These are phyloP conservation scores for Termitomyces heimii DNA, from an alignment of 768 basidiomycete species.

Conservation along the genomic window DNA sequence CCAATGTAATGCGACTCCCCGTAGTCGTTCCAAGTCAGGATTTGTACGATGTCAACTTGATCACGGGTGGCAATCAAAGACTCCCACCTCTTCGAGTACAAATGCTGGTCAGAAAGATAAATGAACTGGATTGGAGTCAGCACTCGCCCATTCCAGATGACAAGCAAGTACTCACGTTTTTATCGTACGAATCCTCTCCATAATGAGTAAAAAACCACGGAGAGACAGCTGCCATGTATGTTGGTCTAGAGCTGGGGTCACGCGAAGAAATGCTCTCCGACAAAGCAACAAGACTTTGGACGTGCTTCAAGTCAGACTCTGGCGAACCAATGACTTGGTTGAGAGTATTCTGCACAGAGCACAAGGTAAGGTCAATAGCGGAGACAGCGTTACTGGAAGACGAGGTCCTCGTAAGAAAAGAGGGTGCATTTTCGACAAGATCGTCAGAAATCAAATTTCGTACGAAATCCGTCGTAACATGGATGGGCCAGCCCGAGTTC, in stretches of 20 bases:
- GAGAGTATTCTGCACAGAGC: conserved; percentile 8
- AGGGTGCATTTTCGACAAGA: conserved; percentile 1
- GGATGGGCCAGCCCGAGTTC: conserved; percentile 76
- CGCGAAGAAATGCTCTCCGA: conserved; percentile 17
- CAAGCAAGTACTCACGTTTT: conserved; percentile 45
- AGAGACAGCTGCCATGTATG: conserved; percentile 52
- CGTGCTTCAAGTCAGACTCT: conserved; percentile 49
- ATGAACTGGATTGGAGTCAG: conserved; percentile 37
- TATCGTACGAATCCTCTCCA: conserved; percentile 57
- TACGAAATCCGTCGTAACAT: conserved; percentile 43
- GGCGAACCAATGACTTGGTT: conserved; percentile 28
- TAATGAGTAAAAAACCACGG: conserved; percentile 85
- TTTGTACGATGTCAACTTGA: conserved; percentile 52
- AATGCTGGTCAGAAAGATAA: conserved; percentile 61
- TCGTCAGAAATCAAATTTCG: background rate
- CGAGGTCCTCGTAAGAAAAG: conserved; percentile 14
- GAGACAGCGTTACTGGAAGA: background rate
- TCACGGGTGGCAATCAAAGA: conserved; percentile 50
- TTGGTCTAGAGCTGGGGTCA: conserved; percentile 21
- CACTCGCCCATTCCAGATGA: background rate
- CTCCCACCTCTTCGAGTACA: conserved; percentile 67
- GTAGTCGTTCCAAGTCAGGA: conserved; percentile 70
- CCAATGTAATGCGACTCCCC: conserved; percentile 80
- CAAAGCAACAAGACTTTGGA: conserved; percentile 33
- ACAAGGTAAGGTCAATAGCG: background rate